Percentiles rank a stretch among this genome's conserved stretches.
Conservation (phyloP, 345 rosid genomes). For the Linum trigynum region DNA sequence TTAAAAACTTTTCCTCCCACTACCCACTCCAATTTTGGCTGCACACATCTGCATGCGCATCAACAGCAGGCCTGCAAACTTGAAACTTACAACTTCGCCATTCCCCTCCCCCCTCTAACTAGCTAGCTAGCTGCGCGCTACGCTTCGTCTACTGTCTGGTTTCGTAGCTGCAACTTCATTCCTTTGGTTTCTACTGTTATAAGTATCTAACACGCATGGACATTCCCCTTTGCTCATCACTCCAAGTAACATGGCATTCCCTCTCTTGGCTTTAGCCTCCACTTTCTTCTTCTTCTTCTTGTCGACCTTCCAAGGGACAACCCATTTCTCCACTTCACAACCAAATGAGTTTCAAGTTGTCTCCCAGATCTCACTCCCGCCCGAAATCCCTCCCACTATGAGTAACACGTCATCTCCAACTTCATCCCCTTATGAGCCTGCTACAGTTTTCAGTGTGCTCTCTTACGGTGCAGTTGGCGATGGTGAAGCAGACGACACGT, state of each 20-base stretch:
- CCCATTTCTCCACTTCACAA: conserved; percentile 4
- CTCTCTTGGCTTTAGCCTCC: conserved; percentile 7
- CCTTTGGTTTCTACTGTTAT: no score
- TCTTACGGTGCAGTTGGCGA: conserved; percentile 74
- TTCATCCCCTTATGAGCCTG: conserved; percentile 4
- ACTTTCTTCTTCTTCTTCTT: conserved; percentile 2
- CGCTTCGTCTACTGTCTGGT: no score
- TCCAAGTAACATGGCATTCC: not conserved
- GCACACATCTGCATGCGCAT: no score
- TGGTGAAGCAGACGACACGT: conserved; percentile 63
- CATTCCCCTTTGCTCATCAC: no score
- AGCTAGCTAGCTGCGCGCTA: no score
- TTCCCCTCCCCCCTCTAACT: no score
- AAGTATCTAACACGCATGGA: no score
- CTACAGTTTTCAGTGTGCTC: conserved; percentile 37
- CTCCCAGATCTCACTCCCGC: conserved; percentile 22
- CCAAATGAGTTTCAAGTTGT: not conserved
- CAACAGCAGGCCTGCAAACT: no score
- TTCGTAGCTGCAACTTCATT: no score
- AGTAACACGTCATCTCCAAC: not conserved
- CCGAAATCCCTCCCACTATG: not conserved
- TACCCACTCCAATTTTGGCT: no score
- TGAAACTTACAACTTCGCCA: no score
- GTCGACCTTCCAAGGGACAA: conserved; percentile 6
- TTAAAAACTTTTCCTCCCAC: no score